Conservation (phyloP, 768 basidiomycete genomes). For the Stropharia rugosoannulata region DNA sequence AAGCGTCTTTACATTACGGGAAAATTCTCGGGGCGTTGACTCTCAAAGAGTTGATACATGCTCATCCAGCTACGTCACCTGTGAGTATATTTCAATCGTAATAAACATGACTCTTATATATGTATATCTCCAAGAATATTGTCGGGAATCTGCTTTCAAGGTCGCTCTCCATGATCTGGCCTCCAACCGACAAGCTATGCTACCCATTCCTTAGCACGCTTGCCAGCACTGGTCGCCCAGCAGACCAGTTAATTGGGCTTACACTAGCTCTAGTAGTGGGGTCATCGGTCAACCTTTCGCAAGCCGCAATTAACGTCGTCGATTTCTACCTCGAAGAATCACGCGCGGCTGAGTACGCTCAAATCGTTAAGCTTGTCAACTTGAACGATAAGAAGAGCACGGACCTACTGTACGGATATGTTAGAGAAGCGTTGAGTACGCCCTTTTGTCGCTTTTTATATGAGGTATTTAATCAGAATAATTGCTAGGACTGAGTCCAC, state of each 20-base stretch:
- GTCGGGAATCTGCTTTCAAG: conserved; percentile 24
- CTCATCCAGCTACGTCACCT: conserved; percentile 6
- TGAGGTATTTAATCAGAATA: no score
- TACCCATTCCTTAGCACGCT: conserved; percentile 39
- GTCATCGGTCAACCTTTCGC: conserved; percentile 44
- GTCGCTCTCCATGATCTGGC: conserved; percentile 26
- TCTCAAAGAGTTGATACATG: conserved; percentile 9
- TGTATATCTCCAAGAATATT: conserved; percentile 21
- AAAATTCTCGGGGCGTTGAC: conserved; percentile 9
- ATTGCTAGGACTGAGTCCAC: conserved; percentile 33
- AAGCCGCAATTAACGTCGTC: conserved; percentile 46
- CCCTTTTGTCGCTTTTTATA: not conserved
- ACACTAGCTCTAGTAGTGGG: conserved; percentile 47
- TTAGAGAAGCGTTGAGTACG: conserved; percentile 51
- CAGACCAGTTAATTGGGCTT: conserved; percentile 43
- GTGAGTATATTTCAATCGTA: conserved; percentile 3
- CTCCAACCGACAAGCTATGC: conserved; percentile 28
- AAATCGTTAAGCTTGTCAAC: conserved; percentile 35
- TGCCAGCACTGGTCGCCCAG: conserved; percentile 31
- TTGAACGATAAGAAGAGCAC: conserved; percentile 29
- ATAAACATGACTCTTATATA: not conserved
- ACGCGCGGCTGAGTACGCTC: conserved; percentile 34
- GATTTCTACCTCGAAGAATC: conserved; percentile 52
- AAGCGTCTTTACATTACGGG: conserved; percentile 6
- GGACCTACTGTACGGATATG: conserved; percentile 44